Evolutionary conservation across 345 rosid species (phyloP), one percentile per base, ranked within the genome.

Genomic region (Brassica juncea): DNA sequence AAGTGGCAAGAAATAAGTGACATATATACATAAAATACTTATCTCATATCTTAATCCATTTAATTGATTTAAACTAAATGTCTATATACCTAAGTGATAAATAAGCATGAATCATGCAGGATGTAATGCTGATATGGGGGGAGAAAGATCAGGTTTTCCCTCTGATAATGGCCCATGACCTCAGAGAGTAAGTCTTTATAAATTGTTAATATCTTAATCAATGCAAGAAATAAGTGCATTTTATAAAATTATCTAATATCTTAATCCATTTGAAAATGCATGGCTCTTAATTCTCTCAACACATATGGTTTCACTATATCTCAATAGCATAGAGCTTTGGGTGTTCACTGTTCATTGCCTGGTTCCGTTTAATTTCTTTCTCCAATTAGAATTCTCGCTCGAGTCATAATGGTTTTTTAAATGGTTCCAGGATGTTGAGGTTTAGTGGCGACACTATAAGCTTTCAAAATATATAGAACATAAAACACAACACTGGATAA

Each of bases 51-150:
- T 27, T 27, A 27, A 27, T 27, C 30, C 30, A 27, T 27, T 27
- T 27, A 27, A 27, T 27, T 27, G 30, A 27, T 27, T 27, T 27
- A 6, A 35, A 14, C 21, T 34, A 14, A 54, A 34, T 66, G 70
- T 11, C 15, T 31, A 11, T 12, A 3, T 27, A 27, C 30, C 30
- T 27, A 27, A 27, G 30, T 60, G n/a, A 69, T 31, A 16, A 64
- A 35, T 15, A 12, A 16, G 9, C 14, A 66, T 66, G 62, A 60
- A 60, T 47, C 5, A 6, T 66, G 68, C 71, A 94, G 98, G 91
- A 92, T 39, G 90, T 89, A 3, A 52, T 92, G 83, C 16, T 94
- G 31, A 74, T 94, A 4, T 94, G 97, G 98, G 98, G 98, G 76
- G 89, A 89, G 9, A 68, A 85, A 15, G 97, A 92, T 84, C 85